These are phyloP conservation scores for Casaregolazyma lundiana DNA, from an alignment of 1,139 yeast genomes.

Conservation along the genomic window DNA sequence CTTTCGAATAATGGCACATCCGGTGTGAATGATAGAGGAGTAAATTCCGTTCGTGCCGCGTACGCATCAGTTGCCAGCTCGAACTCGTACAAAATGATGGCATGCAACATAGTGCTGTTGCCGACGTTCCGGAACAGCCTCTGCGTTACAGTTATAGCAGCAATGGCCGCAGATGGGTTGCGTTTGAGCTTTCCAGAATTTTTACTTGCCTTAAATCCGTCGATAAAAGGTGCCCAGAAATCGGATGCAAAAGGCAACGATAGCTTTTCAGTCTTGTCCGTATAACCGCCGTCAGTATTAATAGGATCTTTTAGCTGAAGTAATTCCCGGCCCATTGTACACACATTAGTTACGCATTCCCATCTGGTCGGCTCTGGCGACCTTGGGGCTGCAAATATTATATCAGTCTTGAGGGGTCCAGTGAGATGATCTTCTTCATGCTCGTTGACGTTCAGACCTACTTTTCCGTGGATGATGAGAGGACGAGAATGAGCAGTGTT, in stretches of 20 bases:
- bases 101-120: constrained; percentile 20
- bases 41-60: constrained; percentile 34
- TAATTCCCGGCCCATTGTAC: constrained; percentile 32
- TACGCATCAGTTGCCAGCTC: constrained; percentile 33
- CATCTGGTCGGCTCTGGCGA: constrained; percentile 18
- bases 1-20: constrained; percentile 10
- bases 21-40: constrained; percentile 24
- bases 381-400: constrained; percentile 23
- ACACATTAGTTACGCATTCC: constrained; percentile 32
- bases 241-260: constrained; percentile 36
- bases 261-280: constrained; percentile 32
- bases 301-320: constrained; percentile 30
- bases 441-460: constrained; percentile 26
- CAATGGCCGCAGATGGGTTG: constrained; percentile 31
- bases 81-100: constrained; percentile 35
- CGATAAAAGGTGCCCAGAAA: constrained; percentile 38
- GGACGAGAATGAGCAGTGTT: constrained; percentile 13
- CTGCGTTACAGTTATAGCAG: constrained; percentile 36
- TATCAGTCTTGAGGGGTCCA: constrained; percentile 25
- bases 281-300: constrained; percentile 22
- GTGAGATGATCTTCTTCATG: constrained; percentile 13
- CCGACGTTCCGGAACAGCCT: constrained; percentile 24
- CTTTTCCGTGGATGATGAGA: constrained; percentile 30
- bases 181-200: constrained; percentile 19
- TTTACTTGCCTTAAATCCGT: constrained; percentile 27